Evolutionary conservation across 2,329 filamentous ascomycete genomes (phyloP), one percentile per base, ranked within the genome.

Genomic region (Mycogone perniciosa): DNA sequence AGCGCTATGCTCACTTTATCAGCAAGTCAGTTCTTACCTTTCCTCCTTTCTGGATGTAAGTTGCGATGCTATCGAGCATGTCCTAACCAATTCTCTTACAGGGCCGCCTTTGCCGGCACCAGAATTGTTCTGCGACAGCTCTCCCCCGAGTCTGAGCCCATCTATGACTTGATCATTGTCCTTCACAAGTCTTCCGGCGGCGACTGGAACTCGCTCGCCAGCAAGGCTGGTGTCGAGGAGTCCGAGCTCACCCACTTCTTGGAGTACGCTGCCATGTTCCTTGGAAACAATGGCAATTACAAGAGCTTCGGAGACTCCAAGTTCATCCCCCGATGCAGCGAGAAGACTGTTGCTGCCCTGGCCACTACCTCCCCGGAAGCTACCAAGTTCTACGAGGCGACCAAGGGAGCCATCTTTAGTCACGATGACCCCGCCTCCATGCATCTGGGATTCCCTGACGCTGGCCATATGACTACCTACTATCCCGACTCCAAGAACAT

Each of bases 1-100:
- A 92, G 74, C 84, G 87, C 64, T 96, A 96, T 76, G 88, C 91
- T 57, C 91, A 96, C 71, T 90, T 85, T 65, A 88, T 95, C 65
- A 89, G 85, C 79, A 82, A 80, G 86, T 88, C 76, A 60, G 75
- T 51, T 10, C 11, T 11, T 6, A 8, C 26, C 33, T n/a, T 42
- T 47, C 20, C 30, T 3, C 35, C 30, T 44, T 7, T 35, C 34
- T 40, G 20, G n/a, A 47, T 38, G 20, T 41, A 29, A 41, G 51
- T 30, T 41, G n/a, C 33, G 26, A 10, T 48, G 39, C 49, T 53
- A 50, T 51, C 10, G 0, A 13, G 13, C 35, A 42, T 31, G 29
- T 31, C 9, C 50, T 48, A 44, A 56, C 46, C 43, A 46, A 31
- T 40, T 43, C 34, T 5, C 34, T 7, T 20, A 2, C 59, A 90